Evolutionary conservation across 352 stramenopile species (phyloP).

Genomic region (Blastocystis sp.): DNA sequence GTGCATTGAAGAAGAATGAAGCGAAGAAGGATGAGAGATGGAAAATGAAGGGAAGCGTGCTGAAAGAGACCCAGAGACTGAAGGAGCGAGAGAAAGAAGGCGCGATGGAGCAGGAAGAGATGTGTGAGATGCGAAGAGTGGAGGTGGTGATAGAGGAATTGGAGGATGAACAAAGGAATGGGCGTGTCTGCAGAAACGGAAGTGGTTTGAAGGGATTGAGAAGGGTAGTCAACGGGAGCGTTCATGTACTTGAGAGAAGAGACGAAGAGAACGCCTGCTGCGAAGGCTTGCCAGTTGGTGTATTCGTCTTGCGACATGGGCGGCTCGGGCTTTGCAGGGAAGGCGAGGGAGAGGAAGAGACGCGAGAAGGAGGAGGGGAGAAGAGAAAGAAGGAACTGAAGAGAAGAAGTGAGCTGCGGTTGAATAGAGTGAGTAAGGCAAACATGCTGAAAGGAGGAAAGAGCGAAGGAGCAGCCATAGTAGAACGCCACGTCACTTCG

Average conservation of each 20-base stretch:
- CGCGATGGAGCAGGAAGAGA: neutral
- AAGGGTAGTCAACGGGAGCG: neutral
- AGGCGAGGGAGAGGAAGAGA: neutral
- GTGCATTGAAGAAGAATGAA: neutral
- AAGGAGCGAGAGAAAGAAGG: conserved; percentile 1
- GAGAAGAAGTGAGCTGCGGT: neutral
- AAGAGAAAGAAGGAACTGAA: conserved; percentile 14
- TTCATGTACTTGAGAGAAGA: conserved; percentile 17
- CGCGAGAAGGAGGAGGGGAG: neutral
- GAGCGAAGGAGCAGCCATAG: neutral
- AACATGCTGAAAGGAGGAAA: conserved; percentile 12
- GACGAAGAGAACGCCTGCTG: neutral
- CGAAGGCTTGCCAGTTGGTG: neutral
- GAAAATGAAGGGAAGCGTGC: neutral
- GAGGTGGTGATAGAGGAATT: conserved; percentile 6
- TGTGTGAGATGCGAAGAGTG: neutral
- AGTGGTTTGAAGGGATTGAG: neutral
- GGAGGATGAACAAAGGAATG: neutral
- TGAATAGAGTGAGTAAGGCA: neutral
- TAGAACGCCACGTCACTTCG: conserved; percentile 22
- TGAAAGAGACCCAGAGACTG: conserved; percentile 1
- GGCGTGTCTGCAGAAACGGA: neutral
- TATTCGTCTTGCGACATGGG: neutral
- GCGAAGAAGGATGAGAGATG: conserved; percentile 32
- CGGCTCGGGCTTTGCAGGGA: neutral